A percentile compares a stretch with the other conserved stretches of the same genome.
phyloP scores from a whole-genome alignment of 1,139 yeast species.

The Yamadazyma sp. region DNA sequence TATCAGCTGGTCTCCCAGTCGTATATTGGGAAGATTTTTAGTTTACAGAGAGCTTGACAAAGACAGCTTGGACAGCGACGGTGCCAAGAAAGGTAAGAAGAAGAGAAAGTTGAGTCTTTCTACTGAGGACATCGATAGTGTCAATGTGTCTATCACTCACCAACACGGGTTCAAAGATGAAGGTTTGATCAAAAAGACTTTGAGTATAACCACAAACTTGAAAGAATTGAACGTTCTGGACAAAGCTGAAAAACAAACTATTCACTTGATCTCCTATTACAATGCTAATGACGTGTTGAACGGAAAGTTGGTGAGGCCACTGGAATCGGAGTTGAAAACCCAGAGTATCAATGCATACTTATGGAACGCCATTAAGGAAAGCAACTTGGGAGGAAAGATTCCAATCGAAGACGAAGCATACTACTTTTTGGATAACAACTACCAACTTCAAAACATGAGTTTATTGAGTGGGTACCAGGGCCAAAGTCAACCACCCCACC shows the following conservation, averaged over 20 bases:
- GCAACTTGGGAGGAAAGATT: slow-evolving; percentile 57
- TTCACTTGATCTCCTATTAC: slow-evolving; percentile 80
- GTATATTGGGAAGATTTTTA: slow-evolving; percentile 80
- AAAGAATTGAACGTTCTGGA: slow-evolving; percentile 33
- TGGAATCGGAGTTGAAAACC: slow-evolving; percentile 53
- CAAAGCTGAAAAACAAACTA: slow-evolving; percentile 43
- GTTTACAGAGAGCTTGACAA: slow-evolving; percentile 79
- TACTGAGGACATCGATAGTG: slow-evolving; percentile 15
- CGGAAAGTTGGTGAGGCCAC: slow-evolving; percentile 60
- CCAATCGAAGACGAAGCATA: slow-evolving; percentile 54
- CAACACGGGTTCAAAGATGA: slow-evolving; percentile 69
- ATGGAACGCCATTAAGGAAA: slow-evolving; percentile 59
- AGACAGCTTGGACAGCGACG: slow-evolving; percentile 17
- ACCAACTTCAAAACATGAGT: slow-evolving; percentile 44
- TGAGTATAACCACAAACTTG: slow-evolving; percentile 51
- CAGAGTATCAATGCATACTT: slow-evolving; percentile 57
- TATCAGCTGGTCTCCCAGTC: slow-evolving; percentile 85
- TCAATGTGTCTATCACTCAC: slow-evolving; percentile 21
- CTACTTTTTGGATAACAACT: slow-evolving; percentile 49
- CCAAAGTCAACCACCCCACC: slow-evolving; percentile 3
- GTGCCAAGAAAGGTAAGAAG: slow-evolving; percentile 23
- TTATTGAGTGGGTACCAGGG: slow-evolving; percentile 16
- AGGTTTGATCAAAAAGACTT: slow-evolving; percentile 81
- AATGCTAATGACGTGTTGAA: slow-evolving; percentile 68
- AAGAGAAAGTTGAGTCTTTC: slow-evolving; percentile 22